A percentile compares a stretch with the other conserved stretches of the same genome.
phyloP scores from a whole-genome alignment of 257 asterid genomes.

The Nicotiana noctiflora region DNA sequence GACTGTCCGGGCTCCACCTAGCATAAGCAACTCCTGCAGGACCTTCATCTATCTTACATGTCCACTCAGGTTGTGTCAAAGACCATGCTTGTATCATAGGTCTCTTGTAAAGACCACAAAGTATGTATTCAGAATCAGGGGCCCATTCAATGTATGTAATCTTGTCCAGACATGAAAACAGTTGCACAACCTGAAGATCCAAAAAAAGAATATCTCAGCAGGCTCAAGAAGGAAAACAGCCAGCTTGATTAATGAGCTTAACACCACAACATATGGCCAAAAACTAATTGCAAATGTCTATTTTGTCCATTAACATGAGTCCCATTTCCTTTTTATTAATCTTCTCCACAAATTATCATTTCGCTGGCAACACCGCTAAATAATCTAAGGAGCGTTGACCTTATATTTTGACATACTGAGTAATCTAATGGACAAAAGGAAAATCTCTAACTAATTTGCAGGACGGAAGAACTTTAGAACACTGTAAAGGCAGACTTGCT shows the following conservation, averaged over 20 bases:
- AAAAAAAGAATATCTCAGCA: neutral
- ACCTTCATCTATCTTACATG: constrained; percentile 98
- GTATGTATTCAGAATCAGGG: constrained; percentile 86
- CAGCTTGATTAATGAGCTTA: neutral
- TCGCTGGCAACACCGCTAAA: neutral
- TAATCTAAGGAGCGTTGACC: neutral
- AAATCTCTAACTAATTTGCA: neutral
- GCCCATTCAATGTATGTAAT: constrained; percentile 97
- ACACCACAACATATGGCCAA: neutral
- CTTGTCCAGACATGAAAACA: constrained; percentile 91
- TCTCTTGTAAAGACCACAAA: constrained; percentile 83
- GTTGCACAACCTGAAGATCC: constrained; percentile 65
- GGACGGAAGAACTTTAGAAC: neutral
- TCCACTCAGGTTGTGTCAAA: constrained; percentile 92
- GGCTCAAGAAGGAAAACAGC: neutral
- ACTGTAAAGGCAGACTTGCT: neutral
- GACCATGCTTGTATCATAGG: constrained; percentile 99
- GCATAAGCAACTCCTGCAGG: constrained; percentile 93
- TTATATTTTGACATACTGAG: neutral
- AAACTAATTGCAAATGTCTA: neutral
- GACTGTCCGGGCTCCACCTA: constrained; percentile 99
- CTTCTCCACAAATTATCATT: neutral
- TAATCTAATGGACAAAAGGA: neutral
- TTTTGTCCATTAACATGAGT: neutral
- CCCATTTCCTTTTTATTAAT: neutral